These are phyloP conservation scores for Henckelia pumila DNA, from an alignment of 257 asterid genomes.

Conservation along the genomic window DNA sequence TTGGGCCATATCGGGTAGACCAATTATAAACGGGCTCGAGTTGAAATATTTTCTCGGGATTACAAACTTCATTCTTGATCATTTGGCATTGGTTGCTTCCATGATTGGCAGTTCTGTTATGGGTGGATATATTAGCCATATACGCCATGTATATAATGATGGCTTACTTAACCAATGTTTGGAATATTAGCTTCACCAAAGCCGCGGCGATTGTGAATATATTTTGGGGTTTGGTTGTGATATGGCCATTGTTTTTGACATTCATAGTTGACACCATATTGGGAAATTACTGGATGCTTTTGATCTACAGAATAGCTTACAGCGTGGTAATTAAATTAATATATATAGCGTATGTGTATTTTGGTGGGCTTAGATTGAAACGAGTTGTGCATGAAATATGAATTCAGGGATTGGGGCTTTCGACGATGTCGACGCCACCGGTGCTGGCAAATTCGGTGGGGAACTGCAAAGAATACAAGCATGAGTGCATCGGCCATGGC, in stretches of 20 bases:
- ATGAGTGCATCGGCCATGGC: conserved; percentile 37
- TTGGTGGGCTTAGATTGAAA: too few species aligned
- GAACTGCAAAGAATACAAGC: conserved; percentile 30
- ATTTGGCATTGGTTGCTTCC: neutral
- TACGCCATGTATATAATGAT: conserved; percentile 36
- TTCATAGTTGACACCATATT: conserved; percentile 4
- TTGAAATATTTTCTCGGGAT: too few species aligned
- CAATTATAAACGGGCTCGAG: too few species aligned
- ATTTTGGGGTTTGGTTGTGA: conserved; percentile 9
- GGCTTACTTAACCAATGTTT: conserved; percentile 35
- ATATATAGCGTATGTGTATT: too few species aligned
- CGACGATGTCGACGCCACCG: conserved; percentile 43
- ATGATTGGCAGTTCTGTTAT: conserved; percentile 27
- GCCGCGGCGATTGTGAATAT: conserved; percentile 11
- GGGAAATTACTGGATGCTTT: conserved; percentile 10
- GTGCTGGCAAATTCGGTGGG: conserved; percentile 32
- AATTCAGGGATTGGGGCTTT: conserved; percentile 36
- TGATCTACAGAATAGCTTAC: conserved; percentile 19
- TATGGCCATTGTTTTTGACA: conserved; percentile 3
- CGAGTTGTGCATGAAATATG: too few species aligned
- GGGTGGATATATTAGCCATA: conserved; percentile 37
- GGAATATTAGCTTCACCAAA: conserved; percentile 21
- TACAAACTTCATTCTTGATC: neutral
- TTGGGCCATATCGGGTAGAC: too few species aligned
- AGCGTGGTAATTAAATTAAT: conserved; percentile 12